Base-by-base conservation (phyloP, 768 basidiomycete species). In the Tephrocybe sp. region DNA sequence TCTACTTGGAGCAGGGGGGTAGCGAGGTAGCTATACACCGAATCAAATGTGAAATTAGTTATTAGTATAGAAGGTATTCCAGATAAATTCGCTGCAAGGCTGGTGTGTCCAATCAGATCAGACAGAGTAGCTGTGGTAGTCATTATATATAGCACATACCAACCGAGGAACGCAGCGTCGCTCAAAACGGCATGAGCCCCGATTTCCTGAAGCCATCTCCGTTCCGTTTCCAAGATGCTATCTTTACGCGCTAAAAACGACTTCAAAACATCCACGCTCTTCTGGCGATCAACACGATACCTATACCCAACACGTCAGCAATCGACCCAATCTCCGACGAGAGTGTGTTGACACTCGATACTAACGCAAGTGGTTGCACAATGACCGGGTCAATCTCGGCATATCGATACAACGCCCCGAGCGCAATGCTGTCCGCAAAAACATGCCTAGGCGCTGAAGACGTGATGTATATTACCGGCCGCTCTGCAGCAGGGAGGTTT, bases 21-120 rank as follows among this genome's bases (percentile, higher is more conserved):
- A 3, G 84, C 78, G 16, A 90, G 82, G 55, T 83, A 89, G 54
- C 85, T 87, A 64, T 85, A 92, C 11, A 89, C 87, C 1, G 88
- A 85, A 66, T 92, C 88, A 65, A 91, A 92, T 0, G 87, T 85
- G 63, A 92, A 92, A 69, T 92, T 92, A 39, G 87, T 89, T 56
- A 90, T 77, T 14, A 92, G 69, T 35, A 84, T 72, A 1, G 85
- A 84, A 1, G 87, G 89, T n/a, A 90, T 71, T 0, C 77, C 74
- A 0, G 82, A 77, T 33, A 70, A 62, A 39, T 82, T 79, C 2
- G 87, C 89, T 1, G 88, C 86, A 32, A 85, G 73, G 59, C 86
- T 88, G 5, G 30, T 7, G 44, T 22, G 19, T 43, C 43, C 11
- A 23, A 26, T 26, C n/a, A 44, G 38, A 7, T n/a, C 16, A 13